phyloP scores from a whole-genome alignment of 441 rosid species.

The Bocquillonia castaneifolia region DNA sequence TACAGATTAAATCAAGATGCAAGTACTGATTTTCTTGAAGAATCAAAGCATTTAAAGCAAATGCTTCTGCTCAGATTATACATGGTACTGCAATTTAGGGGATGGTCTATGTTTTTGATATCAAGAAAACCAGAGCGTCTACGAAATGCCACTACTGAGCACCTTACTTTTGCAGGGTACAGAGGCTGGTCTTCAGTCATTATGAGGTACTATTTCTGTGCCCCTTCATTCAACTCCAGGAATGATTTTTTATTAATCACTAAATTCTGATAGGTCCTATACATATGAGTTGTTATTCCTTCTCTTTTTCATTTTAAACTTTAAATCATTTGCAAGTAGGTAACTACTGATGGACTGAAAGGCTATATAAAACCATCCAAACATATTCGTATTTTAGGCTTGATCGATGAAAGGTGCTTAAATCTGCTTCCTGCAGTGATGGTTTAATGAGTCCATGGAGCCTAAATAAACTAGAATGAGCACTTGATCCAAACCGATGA shows the following conservation, averaged over 20 bases:
- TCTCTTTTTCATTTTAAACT: too few relatives aligned
- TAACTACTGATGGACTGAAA: too few relatives aligned
- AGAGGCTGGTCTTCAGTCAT: conserved; percentile 52
- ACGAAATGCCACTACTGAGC: conserved; percentile 33
- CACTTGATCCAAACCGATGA: too few relatives aligned
- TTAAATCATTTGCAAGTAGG: not conserved
- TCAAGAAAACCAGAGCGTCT: conserved; percentile 47
- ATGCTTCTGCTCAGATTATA: conserved; percentile 37
- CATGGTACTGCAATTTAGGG: conserved; percentile 43
- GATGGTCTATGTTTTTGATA: conserved; percentile 56
- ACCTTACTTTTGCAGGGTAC: conserved; percentile 52
- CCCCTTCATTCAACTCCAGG: not conserved
- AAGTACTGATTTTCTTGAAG: conserved; percentile 33
- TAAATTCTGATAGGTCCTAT: conserved; percentile 1
- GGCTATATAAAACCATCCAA: not conserved
- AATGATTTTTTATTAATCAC: not conserved
- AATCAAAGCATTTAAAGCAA: conserved; percentile 40
- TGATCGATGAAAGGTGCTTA: not conserved
- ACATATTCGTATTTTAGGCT: not conserved
- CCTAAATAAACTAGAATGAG: not conserved
- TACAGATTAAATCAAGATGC: conserved; percentile 35
- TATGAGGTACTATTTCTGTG: conserved; percentile 54
- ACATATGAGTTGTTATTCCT: too few relatives aligned
- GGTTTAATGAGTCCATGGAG: not conserved
- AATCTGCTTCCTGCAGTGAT: not conserved